A percentile compares a stretch with the other conserved stretches of the same genome.
These are phyloP conservation scores for Recurvomyces mirabilis DNA, from an alignment of 495 filamentous ascomycete species.

Conservation along the genomic window DNA sequence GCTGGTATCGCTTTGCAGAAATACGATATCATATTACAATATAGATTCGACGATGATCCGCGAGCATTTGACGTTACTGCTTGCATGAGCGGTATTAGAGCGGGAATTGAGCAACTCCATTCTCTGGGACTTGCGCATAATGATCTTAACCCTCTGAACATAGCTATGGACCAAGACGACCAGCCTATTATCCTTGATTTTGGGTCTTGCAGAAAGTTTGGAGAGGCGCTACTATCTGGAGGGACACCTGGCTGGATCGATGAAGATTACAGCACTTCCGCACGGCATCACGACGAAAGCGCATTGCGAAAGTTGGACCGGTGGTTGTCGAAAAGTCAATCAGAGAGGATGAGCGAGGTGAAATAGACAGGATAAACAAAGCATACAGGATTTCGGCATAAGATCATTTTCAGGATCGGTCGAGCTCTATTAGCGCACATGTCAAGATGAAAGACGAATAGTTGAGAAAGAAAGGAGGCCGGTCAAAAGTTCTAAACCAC, in stretches of 20 bases:
- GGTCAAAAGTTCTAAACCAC: not conserved
- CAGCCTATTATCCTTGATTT: constrained; percentile 18
- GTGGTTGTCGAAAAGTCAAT: constrained; percentile 12
- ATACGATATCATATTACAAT: constrained; percentile 12
- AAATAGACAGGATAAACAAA: constrained; percentile 1
- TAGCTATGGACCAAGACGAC: constrained; percentile 7
- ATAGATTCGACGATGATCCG: constrained; percentile 12
- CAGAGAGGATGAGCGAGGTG: not conserved
- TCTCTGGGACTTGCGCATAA: constrained; percentile 22
- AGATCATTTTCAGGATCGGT: not conserved
- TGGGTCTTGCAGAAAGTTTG: constrained; percentile 21
- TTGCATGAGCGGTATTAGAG: constrained; percentile 10
- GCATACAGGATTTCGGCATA: not conserved
- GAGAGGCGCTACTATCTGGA: constrained; percentile 9
- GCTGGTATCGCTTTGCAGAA: constrained; percentile 13
- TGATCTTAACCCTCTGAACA: constrained; percentile 14
- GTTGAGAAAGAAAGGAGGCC: not conserved
- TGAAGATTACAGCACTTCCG: not conserved
- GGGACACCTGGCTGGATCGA: constrained; percentile 12
- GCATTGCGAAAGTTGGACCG: constrained; percentile 13
- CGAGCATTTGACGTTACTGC: constrained; percentile 8
- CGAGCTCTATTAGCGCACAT: not conserved
- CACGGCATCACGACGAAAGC: constrained; percentile 14
- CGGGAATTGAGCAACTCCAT: constrained; percentile 16
- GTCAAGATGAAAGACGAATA: not conserved